Evolutionary conservation across 169 alveolate genomes (phyloP).

Genomic region (Eimeria mitis): DNA sequence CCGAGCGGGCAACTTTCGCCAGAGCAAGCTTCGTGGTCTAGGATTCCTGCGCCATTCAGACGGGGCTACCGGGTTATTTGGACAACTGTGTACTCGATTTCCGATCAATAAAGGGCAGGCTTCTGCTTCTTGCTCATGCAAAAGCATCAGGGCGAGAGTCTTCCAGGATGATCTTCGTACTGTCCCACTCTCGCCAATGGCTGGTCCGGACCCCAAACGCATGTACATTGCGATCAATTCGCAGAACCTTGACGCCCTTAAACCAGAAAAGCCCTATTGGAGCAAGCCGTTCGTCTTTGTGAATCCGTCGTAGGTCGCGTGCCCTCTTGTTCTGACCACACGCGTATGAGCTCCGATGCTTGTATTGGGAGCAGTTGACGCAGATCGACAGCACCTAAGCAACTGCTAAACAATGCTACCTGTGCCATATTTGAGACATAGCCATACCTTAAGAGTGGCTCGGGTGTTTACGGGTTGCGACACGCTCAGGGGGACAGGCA

Average conservation of each 20-base stretch:
- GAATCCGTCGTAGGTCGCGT: slow-evolving; percentile 67
- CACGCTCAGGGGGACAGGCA: slow-evolving; percentile 79
- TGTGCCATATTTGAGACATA: not conserved
- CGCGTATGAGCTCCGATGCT: not conserved
- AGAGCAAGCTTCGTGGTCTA: slow-evolving; percentile 3
- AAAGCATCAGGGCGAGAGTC: not conserved
- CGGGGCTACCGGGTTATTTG: not conserved
- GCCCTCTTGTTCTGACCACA: not conserved
- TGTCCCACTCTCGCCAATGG: slow-evolving; percentile 64
- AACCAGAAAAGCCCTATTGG: slow-evolving; percentile 79
- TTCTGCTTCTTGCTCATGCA: slow-evolving; percentile 37
- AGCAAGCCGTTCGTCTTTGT: slow-evolving; percentile 76
- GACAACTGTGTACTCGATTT: not conserved
- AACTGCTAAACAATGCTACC: not conserved
- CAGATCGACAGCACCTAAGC: not conserved
- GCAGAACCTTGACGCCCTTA: slow-evolving; percentile 77
- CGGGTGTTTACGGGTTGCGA: slow-evolving; percentile 23
- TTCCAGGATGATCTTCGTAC: slow-evolving; percentile 29
- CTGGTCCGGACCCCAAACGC: slow-evolving; percentile 84
- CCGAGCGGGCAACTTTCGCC: not conserved
- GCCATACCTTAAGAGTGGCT: not conserved
- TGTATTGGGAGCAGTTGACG: not conserved
- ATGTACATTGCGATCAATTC: slow-evolving; percentile 81
- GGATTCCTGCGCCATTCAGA: slow-evolving; percentile 6
- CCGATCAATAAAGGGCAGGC: not conserved